Percentiles rank a stretch among this genome's conserved stretches.
phyloP scores from a whole-genome alignment of 2,329 filamentous ascomycete species.

The Colletotrichum filicis region DNA sequence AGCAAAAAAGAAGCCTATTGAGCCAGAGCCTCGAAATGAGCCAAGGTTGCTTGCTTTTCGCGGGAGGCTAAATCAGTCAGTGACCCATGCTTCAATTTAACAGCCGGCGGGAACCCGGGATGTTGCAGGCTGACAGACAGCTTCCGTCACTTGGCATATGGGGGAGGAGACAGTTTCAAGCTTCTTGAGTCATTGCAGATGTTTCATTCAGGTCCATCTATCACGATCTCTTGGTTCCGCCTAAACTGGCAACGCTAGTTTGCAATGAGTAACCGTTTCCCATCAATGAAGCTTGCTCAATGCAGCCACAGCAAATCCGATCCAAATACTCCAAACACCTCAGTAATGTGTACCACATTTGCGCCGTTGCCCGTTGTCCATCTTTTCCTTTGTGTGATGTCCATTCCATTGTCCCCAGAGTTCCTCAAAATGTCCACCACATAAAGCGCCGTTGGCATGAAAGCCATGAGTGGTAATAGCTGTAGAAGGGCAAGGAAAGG shows the following conservation, averaged over 20 bases:
- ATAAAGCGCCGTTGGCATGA: constrained; percentile 23
- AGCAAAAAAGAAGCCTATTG: neutral
- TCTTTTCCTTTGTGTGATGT: neutral
- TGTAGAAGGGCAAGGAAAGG: constrained; percentile 20
- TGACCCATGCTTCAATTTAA: neutral
- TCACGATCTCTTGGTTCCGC: constrained; percentile 14
- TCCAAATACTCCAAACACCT: constrained; percentile 22
- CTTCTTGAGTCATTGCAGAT: constrained; percentile 18
- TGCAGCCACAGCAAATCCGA: neutral
- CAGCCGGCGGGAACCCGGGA: neutral
- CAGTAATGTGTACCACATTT: neutral
- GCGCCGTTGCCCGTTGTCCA: neutral
- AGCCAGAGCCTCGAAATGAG: neutral
- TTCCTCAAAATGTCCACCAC: constrained; percentile 18
- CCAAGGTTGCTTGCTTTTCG: neutral
- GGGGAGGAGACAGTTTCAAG: neutral
- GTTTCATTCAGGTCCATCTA: constrained; percentile 19
- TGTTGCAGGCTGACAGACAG: too few species aligned
- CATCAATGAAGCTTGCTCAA: neutral
- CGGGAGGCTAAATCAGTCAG: neutral
- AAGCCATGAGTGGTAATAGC: constrained; percentile 23
- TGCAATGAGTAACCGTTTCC: neutral
- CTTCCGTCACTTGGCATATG: neutral
- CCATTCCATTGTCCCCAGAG: neutral
- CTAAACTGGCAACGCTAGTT: neutral